Base-by-base conservation (phyloP, 306 rosid species). In the Vigna hirtella region DNA sequence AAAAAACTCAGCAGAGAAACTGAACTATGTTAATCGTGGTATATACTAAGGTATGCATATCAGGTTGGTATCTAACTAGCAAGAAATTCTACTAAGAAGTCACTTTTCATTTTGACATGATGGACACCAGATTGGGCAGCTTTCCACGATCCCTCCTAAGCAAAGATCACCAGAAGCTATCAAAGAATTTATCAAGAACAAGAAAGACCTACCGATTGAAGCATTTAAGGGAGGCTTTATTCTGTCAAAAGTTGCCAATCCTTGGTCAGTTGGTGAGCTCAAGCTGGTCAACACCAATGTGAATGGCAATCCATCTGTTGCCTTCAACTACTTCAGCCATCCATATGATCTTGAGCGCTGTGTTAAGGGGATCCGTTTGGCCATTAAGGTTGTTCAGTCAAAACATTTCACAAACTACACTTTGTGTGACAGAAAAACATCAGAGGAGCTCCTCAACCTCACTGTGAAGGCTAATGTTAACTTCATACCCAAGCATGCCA, bases 261-360 rank as follows among this genome's bases (percentile, higher is more conserved):
- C 98, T 14, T 55, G 89, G 66, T 95, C 98, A 15, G 81, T 85
- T 45, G 98, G 98, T 48, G 88, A 92, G 18, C 92, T 95, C 77
- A 81, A 28, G 38, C 74, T 95, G 79, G 42, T 7, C 65, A 91
- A 83, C 86, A 87, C 92, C 78, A 89, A 94, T 40, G 87, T 87
- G 15, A 85, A 89, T 15, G 98, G 90, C 65, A 95, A 95, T 78
- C 98, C 98, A 47, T 57, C 79, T 2, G 85, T 95, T 34, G 89
- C 97, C 72, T 95, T 95, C 98, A 95, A 95, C 86, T 95, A 95
- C 88, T 92, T 92, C 88, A 88, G 73, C 57, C 96, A 92, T 78
- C 98, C 97, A 0, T 62, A 74, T 26, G 98, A 95, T 86, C 87
- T 95, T 52, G 74, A 83, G 14, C 92, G 97, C 40, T 95, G 98